Percentiles rank a stretch among this genome's conserved stretches.
Evolutionary conservation across 2,329 filamentous ascomycete genomes (phyloP).

Genomic region (Diplodia sapinea): DNA sequence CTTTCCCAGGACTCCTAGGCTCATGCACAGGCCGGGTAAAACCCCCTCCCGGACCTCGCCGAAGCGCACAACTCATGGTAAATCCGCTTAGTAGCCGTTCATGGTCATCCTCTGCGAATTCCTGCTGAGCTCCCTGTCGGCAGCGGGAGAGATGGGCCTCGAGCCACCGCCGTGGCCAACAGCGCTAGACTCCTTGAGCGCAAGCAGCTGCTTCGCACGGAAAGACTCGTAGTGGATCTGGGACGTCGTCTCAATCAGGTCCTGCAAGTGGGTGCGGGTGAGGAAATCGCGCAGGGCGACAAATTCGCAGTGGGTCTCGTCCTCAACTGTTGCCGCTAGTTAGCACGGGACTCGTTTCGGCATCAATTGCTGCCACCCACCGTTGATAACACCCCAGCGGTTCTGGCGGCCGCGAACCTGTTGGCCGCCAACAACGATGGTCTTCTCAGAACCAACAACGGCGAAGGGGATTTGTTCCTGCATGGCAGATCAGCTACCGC

Average conservation of each 20-base stretch:
- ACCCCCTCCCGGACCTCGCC: not conserved
- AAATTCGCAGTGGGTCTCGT: conserved; percentile 99
- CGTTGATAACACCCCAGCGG: conserved; percentile 98
- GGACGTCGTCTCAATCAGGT: conserved; percentile 97
- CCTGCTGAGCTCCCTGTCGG: conserved; percentile 94
- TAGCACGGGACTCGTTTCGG: conserved; percentile 8
- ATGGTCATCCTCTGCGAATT: conserved; percentile 97
- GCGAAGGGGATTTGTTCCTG: conserved; percentile 95
- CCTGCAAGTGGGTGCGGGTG: conserved; percentile 96
- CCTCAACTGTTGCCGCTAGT: conserved; percentile 69
- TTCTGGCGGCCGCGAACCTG: conserved; percentile 98
- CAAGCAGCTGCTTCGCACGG: conserved; percentile 97
- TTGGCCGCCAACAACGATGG: conserved; percentile 95
- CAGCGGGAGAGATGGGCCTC: conserved; percentile 92
- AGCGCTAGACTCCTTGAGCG: conserved; percentile 96
- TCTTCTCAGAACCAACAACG: conserved; percentile 97
- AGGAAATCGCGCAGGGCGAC: conserved; percentile 98
- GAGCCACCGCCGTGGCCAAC: conserved; percentile 68
- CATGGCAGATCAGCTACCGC: conserved; percentile 41
- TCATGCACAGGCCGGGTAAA: conserved; percentile 1
- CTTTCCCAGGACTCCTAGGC: conserved; percentile 5
- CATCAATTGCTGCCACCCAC: conserved; percentile 35
- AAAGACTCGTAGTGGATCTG: conserved; percentile 99
- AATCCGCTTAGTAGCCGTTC: conserved; percentile 83
- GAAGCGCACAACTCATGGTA: not conserved